phyloP scores from a whole-genome alignment of 768 basidiomycete genomes.

The Dentipellis sp. region DNA sequence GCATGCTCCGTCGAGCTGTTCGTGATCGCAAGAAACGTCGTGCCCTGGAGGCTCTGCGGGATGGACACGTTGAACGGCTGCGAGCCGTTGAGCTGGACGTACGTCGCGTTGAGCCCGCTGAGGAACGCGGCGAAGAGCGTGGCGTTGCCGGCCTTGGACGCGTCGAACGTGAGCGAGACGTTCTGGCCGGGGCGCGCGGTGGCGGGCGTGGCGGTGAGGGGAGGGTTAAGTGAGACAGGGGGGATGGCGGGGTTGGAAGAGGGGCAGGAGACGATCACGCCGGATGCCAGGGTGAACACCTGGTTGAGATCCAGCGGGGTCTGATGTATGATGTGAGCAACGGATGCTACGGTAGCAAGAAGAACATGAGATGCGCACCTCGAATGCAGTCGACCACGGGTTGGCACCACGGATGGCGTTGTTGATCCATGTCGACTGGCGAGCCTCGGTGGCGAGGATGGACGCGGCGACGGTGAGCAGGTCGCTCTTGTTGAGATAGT shows the following conservation, averaged over 20 bases:
- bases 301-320: conserved; percentile 32
- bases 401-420: conserved; percentile 36
- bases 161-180: conserved; percentile 3
- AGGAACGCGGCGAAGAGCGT: conserved; percentile 11
- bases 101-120: conserved; percentile 7
- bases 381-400: conserved; percentile 53
- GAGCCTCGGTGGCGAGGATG: conserved; percentile 45
- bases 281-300: conserved; percentile 29
- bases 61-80: conserved; percentile 1
- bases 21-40: conserved; percentile 8
- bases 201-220: conserved; percentile 19
- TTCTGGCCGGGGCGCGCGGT: conserved; percentile 7
- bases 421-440: conserved; percentile 54
- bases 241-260: conserved; percentile 34
- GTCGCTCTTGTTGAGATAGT: conserved; percentile 27
- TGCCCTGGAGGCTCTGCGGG: conserved; percentile 4
- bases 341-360: conserved; percentile 12
- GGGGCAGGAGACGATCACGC: conserved; percentile 47
- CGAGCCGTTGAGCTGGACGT: conserved; percentile 6
- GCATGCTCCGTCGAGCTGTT: conserved; percentile 3
- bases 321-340: conserved; percentile 25
- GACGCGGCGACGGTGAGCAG: conserved; percentile 31
- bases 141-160: background rate
- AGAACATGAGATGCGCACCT: conserved; percentile 19
- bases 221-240: conserved; percentile 43